phyloP scores from a whole-genome alignment of 306 rosid species.

The Glycine latifolia region DNA sequence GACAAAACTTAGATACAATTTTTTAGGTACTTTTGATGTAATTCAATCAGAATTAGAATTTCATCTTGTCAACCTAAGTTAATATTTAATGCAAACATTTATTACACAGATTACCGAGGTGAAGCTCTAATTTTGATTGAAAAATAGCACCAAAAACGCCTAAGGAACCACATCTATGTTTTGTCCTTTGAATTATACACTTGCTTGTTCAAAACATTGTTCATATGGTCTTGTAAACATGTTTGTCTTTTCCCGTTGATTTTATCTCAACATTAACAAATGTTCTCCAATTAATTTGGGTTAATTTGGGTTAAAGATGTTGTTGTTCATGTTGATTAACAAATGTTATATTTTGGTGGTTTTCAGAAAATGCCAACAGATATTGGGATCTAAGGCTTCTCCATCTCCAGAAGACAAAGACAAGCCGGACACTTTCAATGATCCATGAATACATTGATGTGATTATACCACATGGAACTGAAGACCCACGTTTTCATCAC shows the following conservation, averaged over 20 bases:
- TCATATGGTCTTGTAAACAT: constrained; percentile 20
- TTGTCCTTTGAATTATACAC: constrained; percentile 3
- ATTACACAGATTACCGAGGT: background rate
- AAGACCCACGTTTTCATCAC: constrained; percentile 46
- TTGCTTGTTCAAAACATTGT: constrained; percentile 10
- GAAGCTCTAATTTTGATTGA: background rate
- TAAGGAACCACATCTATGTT: background rate
- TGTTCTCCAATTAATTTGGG: no score
- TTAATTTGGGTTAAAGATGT: no score
- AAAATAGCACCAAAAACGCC: background rate
- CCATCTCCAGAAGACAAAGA: constrained; percentile 56
- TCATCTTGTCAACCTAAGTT: background rate
- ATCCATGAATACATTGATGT: constrained; percentile 42
- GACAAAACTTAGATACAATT: background rate
- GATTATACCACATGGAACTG: constrained; percentile 21
- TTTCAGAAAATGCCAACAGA: constrained; percentile 71
- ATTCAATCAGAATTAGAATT: background rate
- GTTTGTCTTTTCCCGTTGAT: constrained; percentile 10
- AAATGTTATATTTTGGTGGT: constrained; percentile 31
- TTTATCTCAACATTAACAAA: constrained; percentile 36
- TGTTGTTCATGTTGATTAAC: no score
- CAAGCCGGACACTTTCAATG: constrained; percentile 51
- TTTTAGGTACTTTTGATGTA: background rate
- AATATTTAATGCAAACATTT: background rate
- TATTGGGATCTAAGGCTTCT: constrained; percentile 59